phyloP scores from a whole-genome alignment of 495 filamentous ascomycete genomes.

The Penicillium psychrofluorescens region DNA sequence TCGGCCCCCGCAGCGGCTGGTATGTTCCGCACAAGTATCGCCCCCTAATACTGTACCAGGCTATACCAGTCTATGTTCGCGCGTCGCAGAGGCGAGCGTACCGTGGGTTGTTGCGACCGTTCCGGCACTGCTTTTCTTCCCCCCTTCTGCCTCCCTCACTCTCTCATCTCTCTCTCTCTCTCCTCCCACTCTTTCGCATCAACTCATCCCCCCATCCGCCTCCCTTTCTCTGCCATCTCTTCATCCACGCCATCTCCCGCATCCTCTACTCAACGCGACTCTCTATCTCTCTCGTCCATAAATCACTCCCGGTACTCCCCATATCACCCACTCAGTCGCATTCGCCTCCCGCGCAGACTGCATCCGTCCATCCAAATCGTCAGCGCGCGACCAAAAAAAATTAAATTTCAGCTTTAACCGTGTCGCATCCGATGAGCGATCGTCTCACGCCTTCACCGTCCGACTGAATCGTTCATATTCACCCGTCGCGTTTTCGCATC shows the following conservation, averaged over 20 bases:
- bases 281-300: constrained; percentile 4
- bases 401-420: no score
- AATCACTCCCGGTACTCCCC: constrained; percentile 4
- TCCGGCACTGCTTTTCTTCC: constrained; percentile 25
- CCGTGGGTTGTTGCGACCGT: constrained; percentile 5
- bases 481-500: no score
- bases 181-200: not conserved
- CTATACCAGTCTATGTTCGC: not conserved
- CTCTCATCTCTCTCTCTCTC: constrained; percentile 9
- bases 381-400: no score
- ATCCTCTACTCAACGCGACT: constrained; percentile 4
- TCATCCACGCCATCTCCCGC: constrained; percentile 15
- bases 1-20: not conserved
- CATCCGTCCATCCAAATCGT: not conserved
- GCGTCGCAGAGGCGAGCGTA: constrained; percentile 16
- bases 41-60: no score
- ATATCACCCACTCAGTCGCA: constrained; percentile 7
- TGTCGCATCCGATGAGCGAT: no score
- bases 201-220: not conserved
- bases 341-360: constrained; percentile 5
- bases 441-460: no score
- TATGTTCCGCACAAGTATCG: no score
- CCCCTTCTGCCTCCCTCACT: constrained; percentile 11
- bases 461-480: no score
- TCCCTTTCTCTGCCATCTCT: constrained; percentile 13